phyloP scores from a whole-genome alignment of 1,139 yeast species.

The Taphrina deformans region DNA sequence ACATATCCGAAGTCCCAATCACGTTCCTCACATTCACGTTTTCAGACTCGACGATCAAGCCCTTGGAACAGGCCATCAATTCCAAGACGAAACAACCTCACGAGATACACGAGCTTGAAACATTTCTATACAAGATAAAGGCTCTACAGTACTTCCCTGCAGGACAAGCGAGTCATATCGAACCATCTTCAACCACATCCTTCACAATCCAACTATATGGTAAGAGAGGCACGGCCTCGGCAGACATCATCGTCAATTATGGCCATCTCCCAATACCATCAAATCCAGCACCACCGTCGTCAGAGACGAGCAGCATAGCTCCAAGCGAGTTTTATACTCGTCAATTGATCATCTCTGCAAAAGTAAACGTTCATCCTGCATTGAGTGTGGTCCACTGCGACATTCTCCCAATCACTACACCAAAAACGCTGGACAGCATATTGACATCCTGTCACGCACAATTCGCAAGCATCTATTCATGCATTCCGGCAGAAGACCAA shows the following conservation, averaged over 20 bases:
- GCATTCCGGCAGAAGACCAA: conserved; percentile 38
- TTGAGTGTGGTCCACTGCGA: conserved; percentile 76
- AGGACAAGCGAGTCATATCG: conserved; percentile 36
- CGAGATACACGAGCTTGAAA: conserved; percentile 75
- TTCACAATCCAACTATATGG: conserved; percentile 67
- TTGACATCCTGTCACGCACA: not conserved
- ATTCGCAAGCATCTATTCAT: not conserved
- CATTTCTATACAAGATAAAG: conserved; percentile 59
- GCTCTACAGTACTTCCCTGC: conserved; percentile 50
- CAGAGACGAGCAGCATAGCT: not conserved
- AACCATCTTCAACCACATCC: conserved; percentile 39
- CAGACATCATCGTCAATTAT: conserved; percentile 67
- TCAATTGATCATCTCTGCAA: conserved; percentile 62
- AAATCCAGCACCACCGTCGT: not conserved
- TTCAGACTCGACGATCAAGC: conserved; percentile 72
- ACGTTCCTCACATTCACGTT: conserved; percentile 63
- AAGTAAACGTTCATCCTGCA: conserved; percentile 67
- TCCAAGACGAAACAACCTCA: conserved; percentile 49
- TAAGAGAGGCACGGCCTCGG: conserved; percentile 69
- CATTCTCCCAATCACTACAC: conserved; percentile 54
- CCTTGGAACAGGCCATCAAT: conserved; percentile 53
- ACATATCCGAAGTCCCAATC: conserved; percentile 57
- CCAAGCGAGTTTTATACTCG: conserved; percentile 50
- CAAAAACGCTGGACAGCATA: not conserved
- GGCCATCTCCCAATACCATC: conserved; percentile 46